phyloP scores from a whole-genome alignment of 345 rosid genomes.

The Populus deltoides region DNA sequence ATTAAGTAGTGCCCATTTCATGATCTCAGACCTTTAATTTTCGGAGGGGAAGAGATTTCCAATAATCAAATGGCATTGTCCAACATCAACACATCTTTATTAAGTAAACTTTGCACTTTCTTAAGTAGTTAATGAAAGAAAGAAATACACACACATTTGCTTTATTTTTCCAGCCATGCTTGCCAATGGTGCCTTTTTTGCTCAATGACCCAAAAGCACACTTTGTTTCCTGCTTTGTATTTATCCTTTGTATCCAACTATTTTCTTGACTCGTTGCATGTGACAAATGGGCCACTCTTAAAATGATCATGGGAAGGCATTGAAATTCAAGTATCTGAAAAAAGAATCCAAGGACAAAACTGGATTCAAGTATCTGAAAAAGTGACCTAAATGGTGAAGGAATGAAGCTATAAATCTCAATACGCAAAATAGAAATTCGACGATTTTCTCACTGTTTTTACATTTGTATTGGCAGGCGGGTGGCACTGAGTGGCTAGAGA shows the following conservation, averaged over 20 bases:
- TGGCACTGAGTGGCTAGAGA: slow-evolving; percentile 68
- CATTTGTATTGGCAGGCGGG: slow-evolving; percentile 47
- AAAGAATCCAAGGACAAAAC: not conserved
- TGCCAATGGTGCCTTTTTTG: slow-evolving; percentile 7
- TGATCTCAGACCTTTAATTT: not conserved
- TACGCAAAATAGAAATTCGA: not conserved
- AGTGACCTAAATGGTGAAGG: not conserved
- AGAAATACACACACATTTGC: not conserved
- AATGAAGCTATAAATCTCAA: not conserved
- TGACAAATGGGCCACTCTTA: slow-evolving; percentile 23
- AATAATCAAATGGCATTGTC: not conserved
- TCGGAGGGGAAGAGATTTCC: too few species aligned
- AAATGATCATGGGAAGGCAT: not conserved
- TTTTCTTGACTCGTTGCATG: slow-evolving; percentile 27
- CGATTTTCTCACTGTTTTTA: not conserved
- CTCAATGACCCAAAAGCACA: too few species aligned
- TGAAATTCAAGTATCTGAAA: not conserved
- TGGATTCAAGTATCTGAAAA: not conserved
- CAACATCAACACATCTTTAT: not conserved
- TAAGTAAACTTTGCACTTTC: not conserved
- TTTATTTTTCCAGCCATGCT: not conserved
- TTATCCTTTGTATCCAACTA: not conserved
- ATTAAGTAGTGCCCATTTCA: not conserved
- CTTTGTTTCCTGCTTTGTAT: slow-evolving; percentile 2
- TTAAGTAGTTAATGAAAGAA: not conserved